Evolutionary conservation across 2,329 filamentous ascomycete genomes (phyloP).

Genomic region (Cytospora paraplurivora): DNA sequence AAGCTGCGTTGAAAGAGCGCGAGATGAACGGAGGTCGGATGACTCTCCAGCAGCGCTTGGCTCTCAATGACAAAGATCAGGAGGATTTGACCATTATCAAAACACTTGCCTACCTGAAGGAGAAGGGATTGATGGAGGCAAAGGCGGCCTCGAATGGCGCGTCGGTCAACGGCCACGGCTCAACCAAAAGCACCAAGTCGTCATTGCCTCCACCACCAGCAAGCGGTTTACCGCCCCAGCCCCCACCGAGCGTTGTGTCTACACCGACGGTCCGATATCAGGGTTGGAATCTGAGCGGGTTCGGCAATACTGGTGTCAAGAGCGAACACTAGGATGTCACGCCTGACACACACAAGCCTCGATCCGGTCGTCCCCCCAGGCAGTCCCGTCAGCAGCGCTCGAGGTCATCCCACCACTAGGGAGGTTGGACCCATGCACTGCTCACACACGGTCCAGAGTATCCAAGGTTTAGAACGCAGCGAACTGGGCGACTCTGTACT

Average conservation of each 20-base stretch:
- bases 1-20: slow-evolving; percentile 64
- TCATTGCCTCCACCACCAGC: slow-evolving; percentile 33
- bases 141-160: slow-evolving; percentile 33
- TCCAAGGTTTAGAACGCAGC: not conserved
- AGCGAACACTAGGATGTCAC: slow-evolving; percentile 20
- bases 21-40: slow-evolving; percentile 66
- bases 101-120: slow-evolving; percentile 65
- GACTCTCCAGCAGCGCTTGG: slow-evolving; percentile 66
- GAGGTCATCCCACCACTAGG: not conserved
- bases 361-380: not conserved
- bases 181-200: slow-evolving; percentile 26
- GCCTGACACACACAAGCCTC: not conserved
- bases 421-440: not conserved
- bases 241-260: slow-evolving; percentile 37
- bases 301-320: slow-evolving; percentile 45
- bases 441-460: not conserved
- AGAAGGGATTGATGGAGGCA: slow-evolving; percentile 56
- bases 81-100: slow-evolving; percentile 67
- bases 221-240: slow-evolving; percentile 40
- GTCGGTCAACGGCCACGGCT: slow-evolving; percentile 33
- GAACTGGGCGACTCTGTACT: not conserved
- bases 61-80: slow-evolving; percentile 69
- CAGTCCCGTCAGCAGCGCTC: slow-evolving; percentile 1
- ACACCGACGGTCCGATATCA: slow-evolving; percentile 39
- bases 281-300: slow-evolving; percentile 45